Evolutionary conservation across 225 moss, liverwort and hornwort genomes (phyloP).

Genomic region (Straminergon stramineum): DNA sequence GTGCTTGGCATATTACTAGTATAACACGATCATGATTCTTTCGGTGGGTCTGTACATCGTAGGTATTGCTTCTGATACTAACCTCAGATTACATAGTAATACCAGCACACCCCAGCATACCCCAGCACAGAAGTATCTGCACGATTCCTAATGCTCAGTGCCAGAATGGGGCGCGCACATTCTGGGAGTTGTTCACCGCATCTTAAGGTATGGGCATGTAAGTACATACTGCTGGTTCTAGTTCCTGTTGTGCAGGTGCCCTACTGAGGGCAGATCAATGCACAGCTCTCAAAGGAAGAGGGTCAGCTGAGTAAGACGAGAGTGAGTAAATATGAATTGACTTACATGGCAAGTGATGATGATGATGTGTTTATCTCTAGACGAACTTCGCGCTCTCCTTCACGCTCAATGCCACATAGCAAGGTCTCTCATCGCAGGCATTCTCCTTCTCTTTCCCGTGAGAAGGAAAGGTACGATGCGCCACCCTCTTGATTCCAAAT

Average conservation of each 20-base stretch:
- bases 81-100: conserved; percentile 39
- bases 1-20: conserved; percentile 6
- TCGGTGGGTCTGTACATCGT: conserved; percentile 34
- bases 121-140: conserved; percentile 44
- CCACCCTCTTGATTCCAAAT: conserved; percentile 44
- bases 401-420: conserved; percentile 97
- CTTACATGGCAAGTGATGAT: conserved; percentile 99
- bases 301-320: conserved; percentile 60
- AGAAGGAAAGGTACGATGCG: conserved; percentile 96
- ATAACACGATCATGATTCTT: conserved; percentile 8
- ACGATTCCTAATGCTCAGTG: conserved; percentile 35
- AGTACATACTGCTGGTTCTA: conserved; percentile 60
- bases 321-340: conserved; percentile 57
- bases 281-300: conserved; percentile 47
- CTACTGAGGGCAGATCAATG: conserved; percentile 41
- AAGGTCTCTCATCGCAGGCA: conserved; percentile 99
- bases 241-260: conserved; percentile 97
- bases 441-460: conserved; percentile 99
- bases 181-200: conserved; percentile 38
- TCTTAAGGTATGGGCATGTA: conserved; percentile 51
- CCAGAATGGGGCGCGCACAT: conserved; percentile 41
- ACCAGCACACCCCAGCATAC: conserved; percentile 36
- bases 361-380: conserved; percentile 99
- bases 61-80: conserved; percentile 40
- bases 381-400: conserved; percentile 99